A percentile compares a stretch with the other conserved stretches of the same genome.
phyloP scores from a whole-genome alignment of 2,329 filamentous ascomycete genomes.

The Colletotrichum sp. region DNA sequence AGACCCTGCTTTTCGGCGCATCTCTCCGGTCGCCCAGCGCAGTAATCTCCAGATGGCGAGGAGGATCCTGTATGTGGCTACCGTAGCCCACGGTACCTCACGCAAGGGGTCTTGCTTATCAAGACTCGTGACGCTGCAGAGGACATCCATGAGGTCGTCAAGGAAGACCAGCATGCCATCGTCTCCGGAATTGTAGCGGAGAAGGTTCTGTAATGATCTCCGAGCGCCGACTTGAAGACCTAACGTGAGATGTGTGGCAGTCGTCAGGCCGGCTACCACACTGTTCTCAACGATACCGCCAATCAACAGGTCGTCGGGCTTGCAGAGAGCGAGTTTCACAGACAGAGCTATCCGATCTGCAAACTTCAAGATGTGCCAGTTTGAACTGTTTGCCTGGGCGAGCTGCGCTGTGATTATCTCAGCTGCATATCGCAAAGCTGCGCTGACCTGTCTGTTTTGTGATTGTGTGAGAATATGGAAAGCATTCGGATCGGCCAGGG shows the following conservation, averaged over 20 bases:
- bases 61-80: conserved; percentile 31
- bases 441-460: conserved; percentile 32
- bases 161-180: conserved; percentile 31
- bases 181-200: conserved; percentile 27
- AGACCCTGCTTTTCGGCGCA: conserved; percentile 23
- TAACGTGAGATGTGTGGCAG: conserved; percentile 32
- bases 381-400: not conserved
- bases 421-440: conserved; percentile 27
- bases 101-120: conserved; percentile 13
- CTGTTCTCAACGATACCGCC: conserved; percentile 38
- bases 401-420: conserved; percentile 20
- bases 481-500: conserved; percentile 31
- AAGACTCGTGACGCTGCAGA: conserved; percentile 18
- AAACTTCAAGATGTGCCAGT: conserved; percentile 30
- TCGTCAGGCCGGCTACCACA: conserved; percentile 33
- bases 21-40: conserved; percentile 29
- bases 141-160: conserved; percentile 28
- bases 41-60: conserved; percentile 34
- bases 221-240: conserved; percentile 30
- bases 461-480: conserved; percentile 37
- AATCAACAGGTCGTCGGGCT: conserved; percentile 37
- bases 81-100: conserved; percentile 35
- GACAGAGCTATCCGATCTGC: conserved; percentile 30
- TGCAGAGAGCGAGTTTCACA: conserved; percentile 32
- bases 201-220: conserved; percentile 28